Base-by-base conservation (phyloP, 2,329 filamentous ascomycete genomes). In the Colletotrichum shisoi region DNA sequence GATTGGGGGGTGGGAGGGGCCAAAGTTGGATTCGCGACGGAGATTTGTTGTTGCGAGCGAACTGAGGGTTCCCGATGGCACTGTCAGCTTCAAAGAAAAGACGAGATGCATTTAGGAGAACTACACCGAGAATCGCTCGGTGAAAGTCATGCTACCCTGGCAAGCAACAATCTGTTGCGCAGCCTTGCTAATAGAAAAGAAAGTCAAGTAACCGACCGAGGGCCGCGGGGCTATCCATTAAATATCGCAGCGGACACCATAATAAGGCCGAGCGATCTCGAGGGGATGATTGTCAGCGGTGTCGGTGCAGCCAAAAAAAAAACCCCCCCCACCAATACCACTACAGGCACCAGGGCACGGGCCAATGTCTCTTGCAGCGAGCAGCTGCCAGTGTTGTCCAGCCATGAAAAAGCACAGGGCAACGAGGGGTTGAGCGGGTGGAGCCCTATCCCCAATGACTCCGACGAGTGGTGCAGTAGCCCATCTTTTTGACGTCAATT, bases 401-500 rank as follows among this genome's bases (percentile, higher is more conserved):
- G 31, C 31, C 62, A 19, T 24, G 37, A 54, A 54, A 17, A 51
- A 17, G 57, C 63, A 62, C 57, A 62, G 58, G 49, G 24, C 60
- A 52, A 52, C 60, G 21, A 53, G 62, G 40, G 48, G 48, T 37
- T 52, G 6, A 39, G 31, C 37, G 34, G 31, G 57, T 63, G 24
- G 49, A 56, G 42, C 56, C 42, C 51, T 44, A 34, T 27, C 12
- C 45, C 51, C n/a, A 53, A 53, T 39, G n/a, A 37, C 31, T 52
- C 49, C 17, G 42, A 40, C 11, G 27, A 31, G 63, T 59, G 61
- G 64, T 59, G 42, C 65, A 39, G 48, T 24, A 46, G 27, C 65
- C 53, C 15, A 48, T 57, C 48, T 57, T 57, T 65, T 68, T 68
- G 65, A 68, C 65, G 65, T 68, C 65, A 68, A 68, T 68, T 67